Base-by-base conservation (phyloP, 768 basidiomycete species). In the Boletus vinaceobasis region DNA sequence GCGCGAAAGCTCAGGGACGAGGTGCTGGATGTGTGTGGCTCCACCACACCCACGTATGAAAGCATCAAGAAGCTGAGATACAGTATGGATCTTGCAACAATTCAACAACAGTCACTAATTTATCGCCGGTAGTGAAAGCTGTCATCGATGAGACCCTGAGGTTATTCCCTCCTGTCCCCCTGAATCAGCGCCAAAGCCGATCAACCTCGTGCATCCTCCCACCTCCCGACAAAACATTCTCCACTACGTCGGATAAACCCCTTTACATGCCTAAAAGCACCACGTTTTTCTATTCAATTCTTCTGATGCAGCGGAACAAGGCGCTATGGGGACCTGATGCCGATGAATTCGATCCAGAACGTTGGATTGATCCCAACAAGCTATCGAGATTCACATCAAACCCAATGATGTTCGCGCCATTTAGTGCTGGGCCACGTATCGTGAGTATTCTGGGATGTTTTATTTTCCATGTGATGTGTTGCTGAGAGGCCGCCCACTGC, bases 61-160 rank as follows among this genome's bases (percentile, higher is more conserved):
- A 72, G 72, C 31, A 77, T 90, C 57, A 78, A 76, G 59, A 70
- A 79, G 35, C 72, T 90, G 69, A 85, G 78, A 73, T 89, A 90
- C 65, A 76, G 89, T 90, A 42, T 57, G 80, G 3, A 27, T 49
- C 42, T 13, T 40, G 46, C 31, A n/a, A 61, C 29, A 19, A 43
- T 42, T 38, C 48, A 14, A 57, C 2, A 32, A 31, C 50, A 29
- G 13, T 31, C 13, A 45, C 56, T 64, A 7, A 60, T 49, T n/a
- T 35, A 9, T 49, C 38, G 9, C 26, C 17, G 51, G 54, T 45
- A 83, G 87, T 88, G 75, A 81, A 83, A 55, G 88, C 88, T 11
- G 86, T 90, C 36, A 80, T 92, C 39, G 87, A 91, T 57, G 90
- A 93, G 64, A 85, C 85, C 0, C 75, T 93, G 23, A 78, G 90